Evolutionary conservation across 306 rosid genomes (phyloP), one percentile per base, ranked within the genome.

Genomic region (Cucurbita ficifolia): DNA sequence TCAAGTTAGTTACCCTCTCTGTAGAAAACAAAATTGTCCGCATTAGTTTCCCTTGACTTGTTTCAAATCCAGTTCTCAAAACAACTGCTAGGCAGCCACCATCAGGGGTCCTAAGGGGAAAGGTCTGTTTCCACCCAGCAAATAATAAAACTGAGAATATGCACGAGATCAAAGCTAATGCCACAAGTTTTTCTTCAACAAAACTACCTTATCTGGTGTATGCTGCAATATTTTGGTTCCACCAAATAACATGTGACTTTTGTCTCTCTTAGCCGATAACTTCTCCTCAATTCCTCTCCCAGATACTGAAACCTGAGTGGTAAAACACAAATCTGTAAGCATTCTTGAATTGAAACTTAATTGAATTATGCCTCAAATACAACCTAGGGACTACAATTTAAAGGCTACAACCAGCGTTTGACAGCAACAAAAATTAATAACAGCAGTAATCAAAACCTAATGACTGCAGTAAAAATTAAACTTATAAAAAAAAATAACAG

Each of bases 21-120:
- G 99, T 95, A 57, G 99, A 95, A 82, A 95, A 95, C 63, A 95
- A 85, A 80, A 95, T 95, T 77, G 99, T 95, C 29, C 99, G 96
- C 99, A 95, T 95, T 80, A 95, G 84, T 80, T 95, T 95, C 49
- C 99, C 99, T 84, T 95, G 99, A 84, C 97, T 95, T 76, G 99
- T 95, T 85, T 95, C 97, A 75, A 95, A 95, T 46, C 99, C 99
- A 76, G 99, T 95, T 82, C 99, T 88, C 75, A 95, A 79, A 74
- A 95, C 92, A 80, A 95, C 96, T 70, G 97, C 99, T 80, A 95
- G 64, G 81, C 99, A 95, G 81, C 99, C 99, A 36, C 97, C 96
- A 80, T 95, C 99, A 60, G 99, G 97, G 17, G 96, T 85, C 83
- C 88, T 95, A 24, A 91, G 83, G 29, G 91, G 85, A 81, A 91